Conservation (phyloP, 768 basidiomycete species). For the Boletus vermiculosoides region DNA sequence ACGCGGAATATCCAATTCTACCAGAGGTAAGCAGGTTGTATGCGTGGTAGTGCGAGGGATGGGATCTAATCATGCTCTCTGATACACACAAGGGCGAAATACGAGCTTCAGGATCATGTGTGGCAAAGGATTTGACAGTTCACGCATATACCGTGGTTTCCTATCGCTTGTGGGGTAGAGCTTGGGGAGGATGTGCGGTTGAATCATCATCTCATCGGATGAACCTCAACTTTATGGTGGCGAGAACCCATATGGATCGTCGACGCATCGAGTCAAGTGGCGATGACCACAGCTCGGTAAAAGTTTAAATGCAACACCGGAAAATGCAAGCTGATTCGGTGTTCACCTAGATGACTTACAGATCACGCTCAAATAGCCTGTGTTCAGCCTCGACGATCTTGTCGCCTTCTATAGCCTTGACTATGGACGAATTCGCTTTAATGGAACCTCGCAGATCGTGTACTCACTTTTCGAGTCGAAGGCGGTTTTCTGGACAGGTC, state of each 20-base stretch:
- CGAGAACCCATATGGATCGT: not conserved
- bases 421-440: not conserved
- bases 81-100: not conserved
- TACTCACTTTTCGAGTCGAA: not conserved
- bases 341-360: no score
- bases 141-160: not conserved
- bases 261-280: no score
- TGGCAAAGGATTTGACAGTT: not conserved
- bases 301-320: not conserved
- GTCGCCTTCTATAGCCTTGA: not conserved
- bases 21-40: not conserved
- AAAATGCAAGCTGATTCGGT: not conserved
- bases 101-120: not conserved
- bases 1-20: not conserved
- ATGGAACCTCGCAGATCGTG: not conserved
- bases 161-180: not conserved
- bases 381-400: not conserved
- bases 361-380: not conserved
- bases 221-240: not conserved
- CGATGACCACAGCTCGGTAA: not conserved
- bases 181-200: not conserved
- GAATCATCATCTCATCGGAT: not conserved
- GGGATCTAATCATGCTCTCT: not conserved
- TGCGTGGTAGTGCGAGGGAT: not conserved
- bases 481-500: not conserved